Evolutionary conservation across 2,329 filamentous ascomycete species (phyloP), one percentile per base, ranked within the genome.

Genomic region (Phialophora verrucosa): DNA sequence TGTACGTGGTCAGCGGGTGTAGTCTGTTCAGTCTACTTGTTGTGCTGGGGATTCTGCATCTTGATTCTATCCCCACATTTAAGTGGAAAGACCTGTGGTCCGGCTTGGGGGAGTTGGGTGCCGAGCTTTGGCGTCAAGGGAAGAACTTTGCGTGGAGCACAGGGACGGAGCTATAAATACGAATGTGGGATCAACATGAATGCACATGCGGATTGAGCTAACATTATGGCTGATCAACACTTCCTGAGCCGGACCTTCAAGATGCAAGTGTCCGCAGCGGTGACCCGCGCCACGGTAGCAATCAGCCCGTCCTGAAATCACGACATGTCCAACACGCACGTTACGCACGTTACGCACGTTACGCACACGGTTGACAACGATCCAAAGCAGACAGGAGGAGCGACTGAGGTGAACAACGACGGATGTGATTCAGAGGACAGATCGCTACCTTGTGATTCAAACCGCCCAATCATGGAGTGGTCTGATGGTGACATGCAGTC

Each of bases 1-100:
- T 73, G 47, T 73, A 73, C 50, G 67, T 70, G 20, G 67, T 70
- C 12, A 68, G 69, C 32, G 66, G 59, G 5, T 69, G 69, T 56
- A 72, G 70, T 56, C 59, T 72, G 20, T 54, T 71, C 32, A 71
- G 70, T 49, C 56, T 71, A 38, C 42, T 65, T 1, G 47, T 68
- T 14, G 20, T 70, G 17, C 51, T 70, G 27, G 62, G 65, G 25
- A 56, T 68, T 29, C 14, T 70, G 14, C 65, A 70, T 53, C 14
- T 59, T 17, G 62, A 66, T 17, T 12, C 25, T 7, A 20, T 31
- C 12, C 14, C 27, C 14, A 20, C n/a, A 14, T 64, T 55, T 56
- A 32, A 55, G 11, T 25, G 38, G 44, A 44, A 29, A 2, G 49
- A 63, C 23, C n/a, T 51, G 49, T 10, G 20, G 4, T 51, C 49